Evolutionary conservation across 2,329 filamentous ascomycete species (phyloP).

Genomic region (Ascomycota sp.): DNA sequence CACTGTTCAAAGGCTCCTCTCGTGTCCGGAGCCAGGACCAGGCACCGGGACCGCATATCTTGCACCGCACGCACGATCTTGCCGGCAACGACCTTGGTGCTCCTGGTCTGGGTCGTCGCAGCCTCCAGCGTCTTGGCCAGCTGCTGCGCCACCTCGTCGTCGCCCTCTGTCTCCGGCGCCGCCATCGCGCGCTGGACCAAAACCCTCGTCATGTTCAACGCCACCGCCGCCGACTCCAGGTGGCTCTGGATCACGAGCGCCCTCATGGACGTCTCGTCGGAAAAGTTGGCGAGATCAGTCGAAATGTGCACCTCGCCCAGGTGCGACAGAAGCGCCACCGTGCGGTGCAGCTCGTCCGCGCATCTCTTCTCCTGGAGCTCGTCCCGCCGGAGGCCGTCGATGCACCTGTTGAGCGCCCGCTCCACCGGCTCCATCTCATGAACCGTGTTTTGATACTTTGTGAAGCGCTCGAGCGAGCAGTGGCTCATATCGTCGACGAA

Average conservation of each 20-base stretch:
- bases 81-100: slow-evolving; percentile 62
- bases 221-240: slow-evolving; percentile 55
- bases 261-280: slow-evolving; percentile 62
- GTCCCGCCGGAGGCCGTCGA: slow-evolving; percentile 65
- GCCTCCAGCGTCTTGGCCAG: slow-evolving; percentile 52
- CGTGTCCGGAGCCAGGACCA: slow-evolving; percentile 51
- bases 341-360: slow-evolving; percentile 60
- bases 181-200: slow-evolving; percentile 49
- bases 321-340: slow-evolving; percentile 72
- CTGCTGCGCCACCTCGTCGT: slow-evolving; percentile 47
- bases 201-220: slow-evolving; percentile 39
- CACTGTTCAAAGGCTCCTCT: slow-evolving; percentile 49
- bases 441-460: slow-evolving; percentile 55
- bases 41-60: slow-evolving; percentile 54
- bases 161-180: slow-evolving; percentile 13
- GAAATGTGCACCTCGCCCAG: slow-evolving; percentile 64
- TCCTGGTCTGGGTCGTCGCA: slow-evolving; percentile 56
- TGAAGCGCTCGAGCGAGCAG: slow-evolving; percentile 62
- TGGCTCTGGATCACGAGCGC: slow-evolving; percentile 59
- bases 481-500: slow-evolving; percentile 64
- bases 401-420: slow-evolving; percentile 68
- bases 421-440: slow-evolving; percentile 87
- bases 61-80: slow-evolving; percentile 61
- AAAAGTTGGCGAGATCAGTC: slow-evolving; percentile 48
- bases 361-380: slow-evolving; percentile 74